Percentiles rank a stretch among this genome's conserved stretches.
phyloP scores from a whole-genome alignment of 495 filamentous ascomycete species.

The Bacidia rubella region DNA sequence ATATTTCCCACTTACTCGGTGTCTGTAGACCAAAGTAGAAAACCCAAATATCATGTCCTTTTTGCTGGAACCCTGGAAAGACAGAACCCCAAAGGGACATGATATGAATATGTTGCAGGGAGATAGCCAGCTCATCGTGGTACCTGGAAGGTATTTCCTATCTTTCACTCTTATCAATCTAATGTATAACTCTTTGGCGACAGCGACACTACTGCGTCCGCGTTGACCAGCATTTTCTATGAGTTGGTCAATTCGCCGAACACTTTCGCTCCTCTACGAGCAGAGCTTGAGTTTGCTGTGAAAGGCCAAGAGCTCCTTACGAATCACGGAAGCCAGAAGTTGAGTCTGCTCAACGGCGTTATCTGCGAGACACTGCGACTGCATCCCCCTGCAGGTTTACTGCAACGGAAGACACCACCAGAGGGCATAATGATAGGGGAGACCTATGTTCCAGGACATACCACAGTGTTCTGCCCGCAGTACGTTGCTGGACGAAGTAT shows the following conservation, averaged over 20 bases:
- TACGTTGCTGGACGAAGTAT: slow-evolving; percentile 26
- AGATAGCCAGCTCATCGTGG: slow-evolving; percentile 9
- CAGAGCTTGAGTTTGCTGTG: not conserved
- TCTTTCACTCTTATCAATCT: not conserved
- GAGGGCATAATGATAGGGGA: slow-evolving; percentile 35
- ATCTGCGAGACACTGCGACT: slow-evolving; percentile 40
- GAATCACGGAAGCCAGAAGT: slow-evolving; percentile 9
- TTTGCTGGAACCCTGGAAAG: slow-evolving; percentile 22
- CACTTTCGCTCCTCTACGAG: too few species aligned
- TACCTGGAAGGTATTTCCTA: slow-evolving; percentile 5
- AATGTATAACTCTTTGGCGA: not conserved
- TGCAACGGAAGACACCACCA: slow-evolving; percentile 29
- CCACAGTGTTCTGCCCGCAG: slow-evolving; percentile 26
- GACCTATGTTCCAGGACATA: slow-evolving; percentile 29
- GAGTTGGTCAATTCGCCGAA: slow-evolving; percentile 24
- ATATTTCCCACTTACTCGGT: too few species aligned
- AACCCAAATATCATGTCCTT: slow-evolving; percentile 24
- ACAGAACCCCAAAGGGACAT: slow-evolving; percentile 16
- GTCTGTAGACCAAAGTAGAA: slow-evolving; percentile 17
- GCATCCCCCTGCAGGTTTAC: slow-evolving; percentile 27
- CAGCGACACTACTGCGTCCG: slow-evolving; percentile 30
- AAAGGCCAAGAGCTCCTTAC: not conserved
- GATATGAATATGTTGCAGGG: slow-evolving; percentile 8
- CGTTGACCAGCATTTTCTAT: slow-evolving; percentile 28
- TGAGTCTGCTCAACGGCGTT: slow-evolving; percentile 29